phyloP scores from a whole-genome alignment of 2,329 filamentous ascomycete genomes.

The Colletotrichum liriopes region DNA sequence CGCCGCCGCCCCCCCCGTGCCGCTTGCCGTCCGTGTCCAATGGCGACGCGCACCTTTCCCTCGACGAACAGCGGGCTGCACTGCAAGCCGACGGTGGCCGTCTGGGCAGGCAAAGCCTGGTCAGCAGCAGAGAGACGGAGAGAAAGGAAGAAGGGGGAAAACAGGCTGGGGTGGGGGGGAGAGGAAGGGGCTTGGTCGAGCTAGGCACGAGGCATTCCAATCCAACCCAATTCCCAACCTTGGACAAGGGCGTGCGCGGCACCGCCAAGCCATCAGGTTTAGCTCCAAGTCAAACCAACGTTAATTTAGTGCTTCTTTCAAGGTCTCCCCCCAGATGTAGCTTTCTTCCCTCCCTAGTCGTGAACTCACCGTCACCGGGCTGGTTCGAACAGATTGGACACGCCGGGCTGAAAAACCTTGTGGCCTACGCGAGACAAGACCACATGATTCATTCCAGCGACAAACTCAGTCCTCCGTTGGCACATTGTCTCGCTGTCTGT shows the following conservation, averaged over 20 bases:
- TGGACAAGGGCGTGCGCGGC: neutral
- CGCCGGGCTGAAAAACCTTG: neutral
- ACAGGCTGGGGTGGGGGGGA: too few species aligned
- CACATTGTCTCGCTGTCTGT: neutral
- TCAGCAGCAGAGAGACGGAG: neutral
- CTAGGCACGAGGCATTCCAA: neutral
- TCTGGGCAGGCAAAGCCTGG: neutral
- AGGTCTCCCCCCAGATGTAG: neutral
- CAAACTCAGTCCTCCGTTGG: neutral
- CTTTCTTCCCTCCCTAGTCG: neutral
- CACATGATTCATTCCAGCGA: slow-evolving; percentile 1
- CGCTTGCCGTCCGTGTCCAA: neutral
- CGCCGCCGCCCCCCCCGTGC: neutral
- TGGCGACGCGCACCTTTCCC: neutral
- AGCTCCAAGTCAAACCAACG: slow-evolving; percentile 34
- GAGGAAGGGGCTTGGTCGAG: neutral
- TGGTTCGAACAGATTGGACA: neutral
- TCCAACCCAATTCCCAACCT: neutral
- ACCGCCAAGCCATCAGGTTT: slow-evolving; percentile 24
- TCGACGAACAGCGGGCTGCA: neutral
- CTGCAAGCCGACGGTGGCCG: neutral
- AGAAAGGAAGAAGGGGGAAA: neutral
- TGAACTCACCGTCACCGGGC: neutral
- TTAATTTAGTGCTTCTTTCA: slow-evolving; percentile 35
- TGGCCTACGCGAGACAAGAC: neutral